Evolutionary conservation across 2,329 filamentous ascomycete species (phyloP).

Genomic region (Sclerotinia minor): DNA sequence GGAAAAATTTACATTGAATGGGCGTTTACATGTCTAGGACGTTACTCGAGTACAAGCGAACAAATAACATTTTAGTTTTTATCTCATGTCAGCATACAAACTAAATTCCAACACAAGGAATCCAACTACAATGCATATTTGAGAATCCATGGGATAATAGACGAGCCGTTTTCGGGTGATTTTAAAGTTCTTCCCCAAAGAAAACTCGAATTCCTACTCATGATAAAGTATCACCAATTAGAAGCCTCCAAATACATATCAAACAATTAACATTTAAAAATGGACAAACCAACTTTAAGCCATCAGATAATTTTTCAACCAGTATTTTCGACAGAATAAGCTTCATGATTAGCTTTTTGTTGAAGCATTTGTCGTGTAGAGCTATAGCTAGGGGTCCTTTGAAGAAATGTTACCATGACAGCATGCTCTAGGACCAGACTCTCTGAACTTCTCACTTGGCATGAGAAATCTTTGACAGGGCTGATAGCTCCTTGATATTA

Average conservation of each 20-base stretch:
- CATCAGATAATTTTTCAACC: no score
- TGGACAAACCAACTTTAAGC: no score
- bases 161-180: no score
- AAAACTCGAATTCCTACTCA: no score
- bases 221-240: no score
- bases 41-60: background rate
- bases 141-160: no score
- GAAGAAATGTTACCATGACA: constrained; percentile 1
- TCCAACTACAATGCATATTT: background rate
- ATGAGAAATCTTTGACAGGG: background rate
- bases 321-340: background rate
- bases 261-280: no score
- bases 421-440: background rate
- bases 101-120: background rate
- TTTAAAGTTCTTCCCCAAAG: no score
- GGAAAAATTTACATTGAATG: no score
- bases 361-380: no score
- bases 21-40: background rate
- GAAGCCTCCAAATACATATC: no score
- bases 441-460: background rate
- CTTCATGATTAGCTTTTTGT: background rate
- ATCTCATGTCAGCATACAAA: no score
- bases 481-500: background rate
- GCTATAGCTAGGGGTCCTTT: background rate
- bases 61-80: background rate